Percentiles rank a stretch among this genome's conserved stretches.
These are phyloP conservation scores for Colletotrichum cereale DNA, from an alignment of 2,329 filamentous ascomycete species.

Conservation along the genomic window DNA sequence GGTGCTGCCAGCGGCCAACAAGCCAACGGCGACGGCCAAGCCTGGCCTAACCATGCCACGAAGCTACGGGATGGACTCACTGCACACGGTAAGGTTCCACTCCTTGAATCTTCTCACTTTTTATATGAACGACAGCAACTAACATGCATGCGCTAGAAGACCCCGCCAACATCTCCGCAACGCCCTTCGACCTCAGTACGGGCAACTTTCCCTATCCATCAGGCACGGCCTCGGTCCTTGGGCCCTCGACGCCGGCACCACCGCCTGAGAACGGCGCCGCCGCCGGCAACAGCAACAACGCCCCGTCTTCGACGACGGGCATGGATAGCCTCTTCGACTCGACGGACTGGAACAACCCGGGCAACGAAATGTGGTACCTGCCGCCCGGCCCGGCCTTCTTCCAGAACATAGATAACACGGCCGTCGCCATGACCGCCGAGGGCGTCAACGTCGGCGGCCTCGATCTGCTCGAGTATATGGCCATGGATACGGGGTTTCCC, in stretches of 20 bases:
- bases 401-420: constrained; percentile 72
- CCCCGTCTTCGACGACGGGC: constrained; percentile 23
- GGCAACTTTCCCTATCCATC: constrained; percentile 67
- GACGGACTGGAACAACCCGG: constrained; percentile 65
- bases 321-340: constrained; percentile 59
- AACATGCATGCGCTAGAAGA: constrained; percentile 27
- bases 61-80: constrained; percentile 56
- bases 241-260: constrained; percentile 63
- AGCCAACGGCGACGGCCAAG: constrained; percentile 31
- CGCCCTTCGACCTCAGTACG: constrained; percentile 69
- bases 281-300: constrained; percentile 47
- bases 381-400: constrained; percentile 74
- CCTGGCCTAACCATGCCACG: constrained; percentile 51
- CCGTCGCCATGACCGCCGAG: constrained; percentile 75
- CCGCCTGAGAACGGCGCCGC: constrained; percentile 47
- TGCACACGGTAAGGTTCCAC: constrained; percentile 49
- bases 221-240: constrained; percentile 61
- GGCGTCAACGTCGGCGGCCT: constrained; percentile 76
- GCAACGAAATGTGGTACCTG: constrained; percentile 76
- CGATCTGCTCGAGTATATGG: constrained; percentile 77
- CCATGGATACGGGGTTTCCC: constrained; percentile 66
- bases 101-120: not conserved
- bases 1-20: constrained; percentile 29
- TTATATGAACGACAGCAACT: constrained; percentile 36
- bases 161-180: constrained; percentile 67